Percentiles rank a stretch among this genome's conserved stretches.
Conservation (phyloP, 805 yeast genomes). For the Saturnispora saitoi region DNA sequence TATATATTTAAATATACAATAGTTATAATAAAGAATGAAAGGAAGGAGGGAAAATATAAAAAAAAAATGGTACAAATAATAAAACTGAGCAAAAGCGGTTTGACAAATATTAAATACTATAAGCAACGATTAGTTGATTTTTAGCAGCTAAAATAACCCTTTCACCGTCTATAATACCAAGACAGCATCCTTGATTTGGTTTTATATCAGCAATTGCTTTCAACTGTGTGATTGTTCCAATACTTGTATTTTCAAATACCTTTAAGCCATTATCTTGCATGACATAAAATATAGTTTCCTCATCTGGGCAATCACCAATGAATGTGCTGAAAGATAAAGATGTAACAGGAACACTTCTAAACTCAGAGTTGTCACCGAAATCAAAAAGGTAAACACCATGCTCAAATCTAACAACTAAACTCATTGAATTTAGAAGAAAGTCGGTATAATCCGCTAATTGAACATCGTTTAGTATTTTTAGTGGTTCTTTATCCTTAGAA, state of each 20-base stretch:
- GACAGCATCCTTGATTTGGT: slow-evolving; percentile 12
- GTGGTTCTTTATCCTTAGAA: background rate
- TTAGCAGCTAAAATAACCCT: slow-evolving; percentile 14
- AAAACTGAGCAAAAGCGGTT: background rate
- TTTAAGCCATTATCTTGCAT: slow-evolving; percentile 7
- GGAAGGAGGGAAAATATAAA: background rate
- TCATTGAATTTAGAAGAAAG: slow-evolving; percentile 17
- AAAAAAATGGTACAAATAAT: background rate
- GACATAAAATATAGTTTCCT: slow-evolving; percentile 17
- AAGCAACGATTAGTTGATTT: slow-evolving; percentile 14
- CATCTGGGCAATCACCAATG: slow-evolving; percentile 17
- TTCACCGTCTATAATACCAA: slow-evolving; percentile 17
- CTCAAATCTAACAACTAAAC: slow-evolving; percentile 15
- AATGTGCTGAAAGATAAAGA: background rate
- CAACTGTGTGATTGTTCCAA: slow-evolving; percentile 17
- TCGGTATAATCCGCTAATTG: slow-evolving; percentile 15
- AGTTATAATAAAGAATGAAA: background rate
- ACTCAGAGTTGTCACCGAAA: slow-evolving; percentile 14
- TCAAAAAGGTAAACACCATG: slow-evolving; percentile 18
- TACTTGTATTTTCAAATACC: slow-evolving; percentile 16
- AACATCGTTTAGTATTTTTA: slow-evolving; percentile 11
- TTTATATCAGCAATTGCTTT: slow-evolving; percentile 9
- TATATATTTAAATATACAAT: background rate
- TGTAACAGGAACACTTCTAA: slow-evolving; percentile 16
- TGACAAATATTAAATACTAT: slow-evolving; percentile 3